Conservation (phyloP, 495 filamentous ascomycete species). For the Podospora sp. region DNA sequence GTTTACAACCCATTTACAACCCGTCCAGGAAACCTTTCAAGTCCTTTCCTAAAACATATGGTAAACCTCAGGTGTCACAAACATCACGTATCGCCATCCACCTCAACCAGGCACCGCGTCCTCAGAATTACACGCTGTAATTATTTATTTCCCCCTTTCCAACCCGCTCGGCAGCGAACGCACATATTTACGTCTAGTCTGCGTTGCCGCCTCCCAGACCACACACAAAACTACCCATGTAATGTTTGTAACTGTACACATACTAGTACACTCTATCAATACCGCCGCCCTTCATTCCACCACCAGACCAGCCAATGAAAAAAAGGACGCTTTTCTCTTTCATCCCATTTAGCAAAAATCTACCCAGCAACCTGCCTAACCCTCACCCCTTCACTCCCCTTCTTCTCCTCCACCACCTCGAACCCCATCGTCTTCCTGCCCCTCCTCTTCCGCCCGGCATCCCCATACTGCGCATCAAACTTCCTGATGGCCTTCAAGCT, state of each 20-base stretch:
- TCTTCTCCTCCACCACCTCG: constrained; percentile 45
- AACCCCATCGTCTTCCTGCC: constrained; percentile 68
- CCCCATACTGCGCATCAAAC: constrained; percentile 95
- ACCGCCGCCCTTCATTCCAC: too few species aligned
- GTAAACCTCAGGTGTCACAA: too few species aligned
- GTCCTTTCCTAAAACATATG: too few species aligned
- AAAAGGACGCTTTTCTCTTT: background rate
- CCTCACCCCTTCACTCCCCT: constrained; percentile 32
- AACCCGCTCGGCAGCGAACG: background rate
- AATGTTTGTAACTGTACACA: background rate
- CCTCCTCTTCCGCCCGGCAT: constrained; percentile 73
- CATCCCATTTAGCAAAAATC: background rate
- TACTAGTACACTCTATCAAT: background rate
- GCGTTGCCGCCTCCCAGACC: background rate
- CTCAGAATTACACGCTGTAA: too few species aligned
- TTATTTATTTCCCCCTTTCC: background rate
- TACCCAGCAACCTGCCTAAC: constrained; percentile 33
- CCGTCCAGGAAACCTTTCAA: too few species aligned
- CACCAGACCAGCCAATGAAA: background rate
- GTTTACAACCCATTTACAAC: too few species aligned
- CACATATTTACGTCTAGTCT: background rate
- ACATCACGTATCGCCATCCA: too few species aligned
- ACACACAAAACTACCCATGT: background rate
- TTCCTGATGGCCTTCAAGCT: constrained; percentile 82
- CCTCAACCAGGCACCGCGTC: too few species aligned